phyloP scores from a whole-genome alignment of 352 stramenopile genomes.

The Phytophthora aleatoria region DNA sequence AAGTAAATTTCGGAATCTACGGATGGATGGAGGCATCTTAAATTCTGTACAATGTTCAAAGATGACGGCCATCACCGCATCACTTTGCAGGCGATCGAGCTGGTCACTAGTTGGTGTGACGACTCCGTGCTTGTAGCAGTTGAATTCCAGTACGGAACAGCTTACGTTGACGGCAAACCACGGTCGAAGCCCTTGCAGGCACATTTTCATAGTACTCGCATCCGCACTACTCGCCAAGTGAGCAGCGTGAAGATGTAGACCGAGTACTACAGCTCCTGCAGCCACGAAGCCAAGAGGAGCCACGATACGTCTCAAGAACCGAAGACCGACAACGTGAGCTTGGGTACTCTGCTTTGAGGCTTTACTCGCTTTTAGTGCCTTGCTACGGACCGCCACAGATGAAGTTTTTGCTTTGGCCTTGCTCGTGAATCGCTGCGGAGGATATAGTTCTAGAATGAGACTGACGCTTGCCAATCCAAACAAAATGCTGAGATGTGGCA shows the following conservation, averaged over 20 bases:
- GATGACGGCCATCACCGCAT: conserved; percentile 34
- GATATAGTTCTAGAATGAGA: conserved; percentile 30
- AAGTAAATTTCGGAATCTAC: conserved; percentile 47
- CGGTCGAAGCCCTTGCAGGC: conserved; percentile 36
- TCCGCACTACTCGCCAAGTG: conserved; percentile 7
- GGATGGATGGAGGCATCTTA: conserved; percentile 40
- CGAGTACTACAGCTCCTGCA: conserved; percentile 16
- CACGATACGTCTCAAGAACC: conserved; percentile 9
- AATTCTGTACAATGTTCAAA: conserved; percentile 52
- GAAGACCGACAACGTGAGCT: conserved; percentile 1
- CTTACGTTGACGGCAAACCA: conserved; percentile 48
- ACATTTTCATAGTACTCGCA: conserved; percentile 23
- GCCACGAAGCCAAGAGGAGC: conserved; percentile 25
- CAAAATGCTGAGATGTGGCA: conserved; percentile 49
- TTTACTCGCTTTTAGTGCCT: neutral
- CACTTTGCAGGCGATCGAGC: conserved; percentile 33
- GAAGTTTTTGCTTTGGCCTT: neutral
- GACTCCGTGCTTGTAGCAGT: conserved; percentile 34
- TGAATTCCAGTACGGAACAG: conserved; percentile 45
- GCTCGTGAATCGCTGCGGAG: conserved; percentile 6
- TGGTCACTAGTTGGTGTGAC: neutral
- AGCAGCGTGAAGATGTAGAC: conserved; percentile 18
- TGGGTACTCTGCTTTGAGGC: neutral
- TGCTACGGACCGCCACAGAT: neutral
- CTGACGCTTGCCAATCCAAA: conserved; percentile 37